Conservation (phyloP, 108 stramenopile genomes). For the Schizochytrium sp. region DNA sequence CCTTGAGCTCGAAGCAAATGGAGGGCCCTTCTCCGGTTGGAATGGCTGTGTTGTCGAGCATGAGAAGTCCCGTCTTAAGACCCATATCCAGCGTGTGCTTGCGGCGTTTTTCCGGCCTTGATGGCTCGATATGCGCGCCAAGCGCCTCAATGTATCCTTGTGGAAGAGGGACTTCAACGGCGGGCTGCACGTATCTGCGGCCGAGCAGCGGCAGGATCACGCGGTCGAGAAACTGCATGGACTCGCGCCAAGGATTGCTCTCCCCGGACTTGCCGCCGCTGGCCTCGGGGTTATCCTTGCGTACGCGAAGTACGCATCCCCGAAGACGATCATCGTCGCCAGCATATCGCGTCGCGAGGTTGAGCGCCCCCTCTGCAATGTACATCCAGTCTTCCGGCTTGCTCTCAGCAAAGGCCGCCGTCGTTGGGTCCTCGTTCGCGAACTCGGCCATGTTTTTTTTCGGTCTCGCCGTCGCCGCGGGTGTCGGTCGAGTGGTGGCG, state of each 20-base stretch:
- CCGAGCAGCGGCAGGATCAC: background rate
- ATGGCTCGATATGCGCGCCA: background rate
- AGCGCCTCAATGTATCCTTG: background rate
- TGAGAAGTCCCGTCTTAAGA: background rate
- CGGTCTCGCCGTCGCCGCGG: no score
- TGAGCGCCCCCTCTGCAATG: conserved; percentile 5
- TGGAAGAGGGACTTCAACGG: background rate
- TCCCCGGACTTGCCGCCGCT: background rate
- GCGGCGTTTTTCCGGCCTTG: background rate
- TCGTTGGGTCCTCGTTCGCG: background rate
- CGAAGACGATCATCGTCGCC: background rate
- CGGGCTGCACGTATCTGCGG: background rate
- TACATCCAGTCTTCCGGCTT: background rate
- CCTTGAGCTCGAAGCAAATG: conserved; percentile 10
- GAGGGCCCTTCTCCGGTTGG: background rate
- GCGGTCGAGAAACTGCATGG: background rate
- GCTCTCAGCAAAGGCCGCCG: background rate
- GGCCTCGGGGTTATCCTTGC: conserved; percentile 9
- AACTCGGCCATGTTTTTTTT: no score
- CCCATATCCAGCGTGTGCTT: background rate
- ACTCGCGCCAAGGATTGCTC: background rate
- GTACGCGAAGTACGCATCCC: conserved; percentile 1
- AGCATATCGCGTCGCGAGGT: background rate
- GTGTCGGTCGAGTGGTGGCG: no score
- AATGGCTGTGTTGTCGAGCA: background rate